Percentiles rank a stretch among this genome's conserved stretches.
phyloP scores from a whole-genome alignment of 73 alveolate genomes.

The Uronychia binucleata region DNA sequence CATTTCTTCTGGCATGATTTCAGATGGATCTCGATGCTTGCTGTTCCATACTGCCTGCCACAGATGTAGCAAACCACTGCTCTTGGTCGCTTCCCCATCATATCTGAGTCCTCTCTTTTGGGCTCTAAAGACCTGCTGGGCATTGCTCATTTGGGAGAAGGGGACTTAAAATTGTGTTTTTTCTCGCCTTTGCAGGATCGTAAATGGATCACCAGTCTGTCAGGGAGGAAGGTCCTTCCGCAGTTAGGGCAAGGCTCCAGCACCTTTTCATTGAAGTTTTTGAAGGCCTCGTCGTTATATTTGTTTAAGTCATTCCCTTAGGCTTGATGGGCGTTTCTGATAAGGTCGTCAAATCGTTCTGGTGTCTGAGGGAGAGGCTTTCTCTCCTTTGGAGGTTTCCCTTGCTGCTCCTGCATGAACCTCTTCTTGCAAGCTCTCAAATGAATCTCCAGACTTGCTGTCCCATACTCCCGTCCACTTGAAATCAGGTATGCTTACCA shows the following conservation, averaged over 20 bases:
- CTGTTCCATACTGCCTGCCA: constrained; percentile 91
- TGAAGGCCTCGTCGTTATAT: constrained; percentile 81
- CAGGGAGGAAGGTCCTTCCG: constrained; percentile 90
- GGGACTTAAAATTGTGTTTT: no score
- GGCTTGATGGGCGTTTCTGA: no score
- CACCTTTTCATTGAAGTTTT: constrained; percentile 82
- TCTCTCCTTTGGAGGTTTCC: constrained; percentile 84
- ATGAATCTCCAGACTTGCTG: constrained; percentile 83
- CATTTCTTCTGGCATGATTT: constrained; percentile 76
- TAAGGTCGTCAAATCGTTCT: constrained; percentile 31
- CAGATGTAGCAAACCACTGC: constrained; percentile 74
- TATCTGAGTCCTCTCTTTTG: not conserved
- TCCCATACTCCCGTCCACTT: constrained; percentile 87
- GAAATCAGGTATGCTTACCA: constrained; percentile 3
- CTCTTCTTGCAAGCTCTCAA: constrained; percentile 83
- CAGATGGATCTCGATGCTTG: constrained; percentile 79
- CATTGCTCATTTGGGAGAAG: not conserved
- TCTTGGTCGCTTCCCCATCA: constrained; percentile 10
- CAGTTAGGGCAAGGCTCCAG: constrained; percentile 87
- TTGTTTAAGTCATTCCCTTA: constrained; percentile 54
- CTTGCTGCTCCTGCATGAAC: constrained; percentile 80
- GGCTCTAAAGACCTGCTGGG: not conserved
- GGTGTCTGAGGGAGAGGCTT: constrained; percentile 88
- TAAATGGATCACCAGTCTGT: constrained; percentile 82
- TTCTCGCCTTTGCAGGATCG: constrained; percentile 63